These are phyloP conservation scores for Vitellaria paradoxa DNA, from an alignment of 179 eudicot species.

Conservation along the genomic window DNA sequence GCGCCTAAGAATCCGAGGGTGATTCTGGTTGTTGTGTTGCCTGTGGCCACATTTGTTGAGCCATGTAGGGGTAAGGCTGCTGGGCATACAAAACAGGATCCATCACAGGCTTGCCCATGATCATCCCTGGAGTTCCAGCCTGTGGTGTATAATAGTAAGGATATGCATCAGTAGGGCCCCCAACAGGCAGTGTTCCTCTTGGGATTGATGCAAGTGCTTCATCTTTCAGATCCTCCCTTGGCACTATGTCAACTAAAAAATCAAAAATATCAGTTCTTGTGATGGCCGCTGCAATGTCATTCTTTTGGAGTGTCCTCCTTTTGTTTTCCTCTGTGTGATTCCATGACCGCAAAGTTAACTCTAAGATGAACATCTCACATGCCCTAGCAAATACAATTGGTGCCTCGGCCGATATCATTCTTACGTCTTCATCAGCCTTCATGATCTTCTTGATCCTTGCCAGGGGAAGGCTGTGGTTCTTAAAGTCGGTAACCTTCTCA, in stretches of 20 bases:
- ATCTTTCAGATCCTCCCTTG: conserved; percentile 43
- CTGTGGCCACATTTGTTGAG: conserved; percentile 35
- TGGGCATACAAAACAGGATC: conserved; percentile 32
- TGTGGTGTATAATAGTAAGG: conserved; percentile 34
- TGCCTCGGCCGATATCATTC: conserved; percentile 63
- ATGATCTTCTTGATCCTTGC: conserved; percentile 59
- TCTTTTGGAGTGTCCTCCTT: conserved; percentile 51
- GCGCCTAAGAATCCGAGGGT: conserved; percentile 34
- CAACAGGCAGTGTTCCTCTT: conserved; percentile 27
- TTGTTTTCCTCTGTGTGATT: conserved; percentile 42
- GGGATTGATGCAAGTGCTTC: conserved; percentile 32
- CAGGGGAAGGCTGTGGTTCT: conserved; percentile 49
- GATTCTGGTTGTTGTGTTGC: conserved; percentile 31
- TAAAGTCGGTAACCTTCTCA: conserved; percentile 36
- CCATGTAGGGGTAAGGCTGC: conserved; percentile 34
- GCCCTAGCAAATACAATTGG: conserved; percentile 49
- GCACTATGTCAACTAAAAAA: conserved; percentile 51
- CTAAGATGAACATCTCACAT: conserved; percentile 53
- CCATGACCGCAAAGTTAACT: conserved; percentile 51
- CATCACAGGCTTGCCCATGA: conserved; percentile 30
- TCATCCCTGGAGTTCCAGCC: conserved; percentile 30
- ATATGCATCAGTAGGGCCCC: conserved; percentile 30
- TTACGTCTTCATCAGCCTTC: conserved; percentile 53
- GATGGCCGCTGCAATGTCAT: conserved; percentile 46
- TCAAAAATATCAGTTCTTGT: conserved; percentile 50